These are phyloP conservation scores for Pezicula radicicola DNA, from an alignment of 2,329 filamentous ascomycete species.

Conservation along the genomic window DNA sequence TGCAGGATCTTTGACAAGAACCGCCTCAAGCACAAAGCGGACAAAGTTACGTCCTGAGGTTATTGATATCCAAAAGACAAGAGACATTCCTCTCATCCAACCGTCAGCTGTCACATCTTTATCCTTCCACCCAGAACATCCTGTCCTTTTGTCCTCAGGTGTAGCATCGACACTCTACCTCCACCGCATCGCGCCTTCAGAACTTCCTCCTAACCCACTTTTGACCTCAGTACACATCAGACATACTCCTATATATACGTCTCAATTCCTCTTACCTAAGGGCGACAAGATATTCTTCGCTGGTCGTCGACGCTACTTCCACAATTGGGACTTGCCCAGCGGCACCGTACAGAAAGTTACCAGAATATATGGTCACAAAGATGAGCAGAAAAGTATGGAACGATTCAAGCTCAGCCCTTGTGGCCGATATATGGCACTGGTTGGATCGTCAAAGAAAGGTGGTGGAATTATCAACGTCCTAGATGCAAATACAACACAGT, in stretches of 20 bases:
- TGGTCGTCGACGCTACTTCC: slow-evolving; percentile 86
- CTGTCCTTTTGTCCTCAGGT: slow-evolving; percentile 86
- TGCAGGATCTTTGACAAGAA: slow-evolving; percentile 58
- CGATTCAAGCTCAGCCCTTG: slow-evolving; percentile 83
- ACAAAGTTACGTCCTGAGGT: slow-evolving; percentile 81
- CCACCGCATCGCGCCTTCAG: slow-evolving; percentile 80
- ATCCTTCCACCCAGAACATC: slow-evolving; percentile 84
- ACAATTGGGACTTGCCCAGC: slow-evolving; percentile 84
- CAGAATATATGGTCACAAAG: slow-evolving; percentile 68
- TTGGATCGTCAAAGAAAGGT: slow-evolving; percentile 77
- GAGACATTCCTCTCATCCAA: slow-evolving; percentile 79
- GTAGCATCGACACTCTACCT: slow-evolving; percentile 82
- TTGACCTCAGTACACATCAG: slow-evolving; percentile 87
- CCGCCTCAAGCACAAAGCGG: slow-evolving; percentile 49
- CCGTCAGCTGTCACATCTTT: slow-evolving; percentile 78
- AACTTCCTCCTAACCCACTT: slow-evolving; percentile 78
- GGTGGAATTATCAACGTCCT: slow-evolving; percentile 87
- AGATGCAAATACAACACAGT: slow-evolving; percentile 77
- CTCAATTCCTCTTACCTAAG: slow-evolving; percentile 70
- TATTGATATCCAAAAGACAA: slow-evolving; percentile 83
- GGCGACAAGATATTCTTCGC: slow-evolving; percentile 85
- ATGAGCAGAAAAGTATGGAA: slow-evolving; percentile 90
- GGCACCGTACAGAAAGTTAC: slow-evolving; percentile 81
- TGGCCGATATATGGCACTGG: slow-evolving; percentile 79
- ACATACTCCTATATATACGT: slow-evolving; percentile 78